A percentile compares a stretch with the other conserved stretches of the same genome.
Conservation (phyloP, 768 basidiomycete genomes). For the Tricholoma sp. region DNA sequence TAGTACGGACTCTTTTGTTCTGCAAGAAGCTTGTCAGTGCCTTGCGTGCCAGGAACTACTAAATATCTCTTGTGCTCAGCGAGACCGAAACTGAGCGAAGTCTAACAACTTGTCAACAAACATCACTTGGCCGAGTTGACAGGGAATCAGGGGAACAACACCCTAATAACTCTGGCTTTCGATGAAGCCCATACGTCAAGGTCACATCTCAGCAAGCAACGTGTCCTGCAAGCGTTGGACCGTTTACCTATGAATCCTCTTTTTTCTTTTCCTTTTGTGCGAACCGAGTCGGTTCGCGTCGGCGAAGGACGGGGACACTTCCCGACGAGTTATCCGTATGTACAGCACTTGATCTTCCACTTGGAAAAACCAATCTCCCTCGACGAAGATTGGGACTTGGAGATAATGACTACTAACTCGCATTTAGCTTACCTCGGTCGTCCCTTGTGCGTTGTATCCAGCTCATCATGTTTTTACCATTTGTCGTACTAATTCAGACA, state of each 20-base stretch:
- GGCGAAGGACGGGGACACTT: background rate
- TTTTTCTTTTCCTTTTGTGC: background rate
- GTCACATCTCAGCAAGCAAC: background rate
- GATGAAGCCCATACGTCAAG: background rate
- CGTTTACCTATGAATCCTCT: background rate
- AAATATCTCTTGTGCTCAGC: background rate
- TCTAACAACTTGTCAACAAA: too few relatives aligned
- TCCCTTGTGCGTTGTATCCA: too few relatives aligned
- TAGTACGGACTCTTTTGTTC: background rate
- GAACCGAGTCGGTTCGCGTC: background rate
- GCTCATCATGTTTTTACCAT: background rate
- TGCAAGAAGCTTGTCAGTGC: background rate
- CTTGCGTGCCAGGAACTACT: background rate
- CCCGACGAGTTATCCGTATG: background rate
- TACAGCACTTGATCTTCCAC: background rate
- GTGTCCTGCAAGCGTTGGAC: background rate
- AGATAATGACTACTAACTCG: background rate
- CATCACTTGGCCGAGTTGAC: background rate
- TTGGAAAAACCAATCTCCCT: background rate
- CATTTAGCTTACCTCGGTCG: background rate
- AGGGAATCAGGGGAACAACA: background rate
- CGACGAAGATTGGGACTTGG: background rate
- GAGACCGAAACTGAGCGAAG: too few relatives aligned
- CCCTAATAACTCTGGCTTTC: background rate
- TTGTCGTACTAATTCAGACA: background rate